phyloP scores from a whole-genome alignment of 2,329 filamentous ascomycete species.

The Botryosphaeria dothidea region DNA sequence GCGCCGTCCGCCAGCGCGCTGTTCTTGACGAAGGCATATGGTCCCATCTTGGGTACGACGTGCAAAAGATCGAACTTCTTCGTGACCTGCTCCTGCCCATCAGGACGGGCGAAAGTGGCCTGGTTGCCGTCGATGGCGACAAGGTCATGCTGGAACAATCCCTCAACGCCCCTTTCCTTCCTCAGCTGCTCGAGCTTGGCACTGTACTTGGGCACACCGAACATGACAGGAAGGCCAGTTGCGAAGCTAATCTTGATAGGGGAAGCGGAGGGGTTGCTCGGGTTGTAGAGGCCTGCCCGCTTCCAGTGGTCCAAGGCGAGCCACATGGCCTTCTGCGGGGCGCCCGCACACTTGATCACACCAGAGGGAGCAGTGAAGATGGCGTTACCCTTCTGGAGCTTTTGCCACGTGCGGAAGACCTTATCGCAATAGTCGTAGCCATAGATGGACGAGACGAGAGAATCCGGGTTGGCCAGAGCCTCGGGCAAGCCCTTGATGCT shows the following conservation, averaged over 20 bases:
- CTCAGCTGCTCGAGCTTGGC: constrained; percentile 37
- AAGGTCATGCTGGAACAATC: constrained; percentile 42
- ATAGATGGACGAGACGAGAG: constrained; percentile 40
- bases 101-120: constrained; percentile 33
- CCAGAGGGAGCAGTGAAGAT: constrained; percentile 42
- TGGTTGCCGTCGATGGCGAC: constrained; percentile 39
- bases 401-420: constrained; percentile 32
- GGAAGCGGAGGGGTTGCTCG: constrained; percentile 27
- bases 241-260: constrained; percentile 40
- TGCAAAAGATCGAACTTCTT: constrained; percentile 40
- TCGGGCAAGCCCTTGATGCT: constrained; percentile 36
- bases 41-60: constrained; percentile 40
- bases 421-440: constrained; percentile 42
- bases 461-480: constrained; percentile 36
- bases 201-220: constrained; percentile 43
- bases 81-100: constrained; percentile 29
- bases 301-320: constrained; percentile 42
- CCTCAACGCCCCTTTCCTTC: constrained; percentile 37
- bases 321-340: constrained; percentile 45
- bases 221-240: constrained; percentile 42
- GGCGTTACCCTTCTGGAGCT: constrained; percentile 36
- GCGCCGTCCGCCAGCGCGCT: constrained; percentile 36
- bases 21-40: constrained; percentile 38
- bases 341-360: constrained; percentile 43
- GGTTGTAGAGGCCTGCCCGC: constrained; percentile 35